Percentiles rank a stretch among this genome's conserved stretches.
These are phyloP conservation scores for Noccaea caerulescens DNA, from an alignment of 345 rosid species.

Conservation along the genomic window DNA sequence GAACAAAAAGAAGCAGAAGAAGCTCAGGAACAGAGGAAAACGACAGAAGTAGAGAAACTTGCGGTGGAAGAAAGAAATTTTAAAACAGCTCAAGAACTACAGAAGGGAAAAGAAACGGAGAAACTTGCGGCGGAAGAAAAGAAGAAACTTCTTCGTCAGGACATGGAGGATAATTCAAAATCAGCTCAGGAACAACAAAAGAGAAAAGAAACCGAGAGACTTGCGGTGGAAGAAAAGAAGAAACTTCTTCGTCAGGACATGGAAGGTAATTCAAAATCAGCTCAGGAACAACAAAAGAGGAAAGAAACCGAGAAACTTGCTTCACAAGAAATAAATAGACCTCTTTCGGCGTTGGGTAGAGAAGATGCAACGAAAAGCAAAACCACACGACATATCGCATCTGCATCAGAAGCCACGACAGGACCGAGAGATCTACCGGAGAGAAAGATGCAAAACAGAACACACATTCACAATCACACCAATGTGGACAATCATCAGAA, in stretches of 20 bases:
- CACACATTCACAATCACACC: constrained; percentile 25
- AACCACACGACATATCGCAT: constrained; percentile 35
- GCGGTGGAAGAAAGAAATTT: constrained; percentile 33
- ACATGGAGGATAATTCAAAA: constrained; percentile 18
- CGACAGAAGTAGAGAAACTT: constrained; percentile 32
- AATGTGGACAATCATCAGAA: constrained; percentile 44
- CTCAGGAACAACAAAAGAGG: constrained; percentile 17
- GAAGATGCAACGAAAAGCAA: constrained; percentile 43
- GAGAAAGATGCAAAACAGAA: constrained; percentile 35
- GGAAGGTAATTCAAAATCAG: constrained; percentile 31
- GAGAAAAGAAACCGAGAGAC: constrained; percentile 31
- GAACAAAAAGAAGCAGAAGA: constrained; percentile 12
- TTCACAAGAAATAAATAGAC: constrained; percentile 27
- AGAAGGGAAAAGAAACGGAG: not conserved
- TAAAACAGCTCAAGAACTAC: constrained; percentile 12
- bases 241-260: not conserved
- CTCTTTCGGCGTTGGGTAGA: constrained; percentile 9
- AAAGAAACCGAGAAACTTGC: constrained; percentile 35
- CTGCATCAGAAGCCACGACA: constrained; percentile 39
- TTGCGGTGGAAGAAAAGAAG: constrained; percentile 34
- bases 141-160: constrained; percentile 33
- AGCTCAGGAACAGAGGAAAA: constrained; percentile 34
- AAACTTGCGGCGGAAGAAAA: constrained; percentile 5
- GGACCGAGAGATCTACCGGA: constrained; percentile 35
- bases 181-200: not conserved